Base-by-base conservation (phyloP, 192 early-diverging fungal genomes). In the Coemansia asiatica region DNA sequence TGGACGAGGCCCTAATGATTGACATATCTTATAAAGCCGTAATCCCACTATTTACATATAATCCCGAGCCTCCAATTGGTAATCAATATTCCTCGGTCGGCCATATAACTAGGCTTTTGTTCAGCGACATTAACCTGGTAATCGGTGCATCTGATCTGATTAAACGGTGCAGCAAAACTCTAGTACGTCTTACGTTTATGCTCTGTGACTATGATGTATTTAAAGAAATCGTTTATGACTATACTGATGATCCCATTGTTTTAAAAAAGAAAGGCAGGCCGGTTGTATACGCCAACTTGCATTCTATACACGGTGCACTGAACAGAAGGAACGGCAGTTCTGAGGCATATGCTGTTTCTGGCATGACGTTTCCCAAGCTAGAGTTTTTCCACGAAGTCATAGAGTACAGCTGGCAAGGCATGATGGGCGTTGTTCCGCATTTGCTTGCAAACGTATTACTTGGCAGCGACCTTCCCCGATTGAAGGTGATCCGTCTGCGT, bases 401-500 rank as follows among this genome's bases (percentile, higher is more conserved):
- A 15, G 33, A 25, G 2, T 56, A 60, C 25, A 9, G 1, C 6
- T 71, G 68, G 68, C 74, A 76, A 27, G 6, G 64, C 27, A 13
- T 46, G 15, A 16, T 27, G 23, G 61, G 68, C 2, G 51, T 60
- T 7, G 59, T 61, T 1, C 61, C 74, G 12, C 74, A 76, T 13
- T 33, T 69, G 40, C 56, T 76, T 6, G 44, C 66, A 25, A 56
- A 67, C 58, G 60, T 46, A 9, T 44, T 76, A 2, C 18, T 50
- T 28, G 35, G 6, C 21, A 60, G 40, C 13, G n/a, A 4, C 10
- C 49, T 76, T 7, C 68, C 68, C 5, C 13, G 31, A 19, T 40
- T 76, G 0, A 54, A 38, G 0, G 26, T 18, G 12, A 27, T 76
- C 16, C 33, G 48, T 22, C 12, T 63, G 38, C 44, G 53, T 2